phyloP scores from a whole-genome alignment of 2,329 filamentous ascomycete genomes.

The Penicillium sp. region DNA sequence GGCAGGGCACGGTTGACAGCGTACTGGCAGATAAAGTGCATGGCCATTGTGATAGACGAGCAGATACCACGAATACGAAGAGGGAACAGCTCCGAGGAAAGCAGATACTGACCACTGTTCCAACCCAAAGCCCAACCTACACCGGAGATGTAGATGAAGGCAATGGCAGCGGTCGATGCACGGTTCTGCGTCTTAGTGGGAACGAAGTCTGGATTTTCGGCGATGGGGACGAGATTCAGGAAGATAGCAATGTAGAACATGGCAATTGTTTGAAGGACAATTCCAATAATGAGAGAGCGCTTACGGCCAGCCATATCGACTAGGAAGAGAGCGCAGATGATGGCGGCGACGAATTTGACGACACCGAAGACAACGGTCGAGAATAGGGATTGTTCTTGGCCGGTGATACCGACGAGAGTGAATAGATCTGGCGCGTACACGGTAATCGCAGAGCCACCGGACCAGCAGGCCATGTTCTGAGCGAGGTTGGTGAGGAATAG shows the following conservation, averaged over 20 bases:
- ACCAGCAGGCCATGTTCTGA: conserved; percentile 70
- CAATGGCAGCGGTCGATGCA: conserved; percentile 62
- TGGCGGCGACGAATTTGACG: conserved; percentile 64
- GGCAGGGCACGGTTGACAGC: conserved; percentile 70
- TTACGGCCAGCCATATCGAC: conserved; percentile 74
- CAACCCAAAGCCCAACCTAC: conserved; percentile 66
- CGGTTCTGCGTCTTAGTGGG: conserved; percentile 50
- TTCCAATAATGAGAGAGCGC: conserved; percentile 58
- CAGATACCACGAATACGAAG: conserved; percentile 67
- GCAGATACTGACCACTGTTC: conserved; percentile 72
- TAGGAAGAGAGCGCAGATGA: conserved; percentile 70
- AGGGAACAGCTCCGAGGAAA: conserved; percentile 72
- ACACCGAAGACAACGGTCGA: conserved; percentile 71
- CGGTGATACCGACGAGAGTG: conserved; percentile 64
- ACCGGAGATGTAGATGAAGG: conserved; percentile 67
- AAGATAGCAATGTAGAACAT: conserved; percentile 62
- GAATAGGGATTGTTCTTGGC: conserved; percentile 65
- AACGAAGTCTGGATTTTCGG: conserved; percentile 47
- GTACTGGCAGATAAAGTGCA: conserved; percentile 74
- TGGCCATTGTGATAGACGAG: conserved; percentile 68
- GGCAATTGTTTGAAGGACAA: conserved; percentile 56
- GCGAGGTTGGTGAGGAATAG: conserved; percentile 64
- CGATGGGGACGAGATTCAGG: conserved; percentile 59
- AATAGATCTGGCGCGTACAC: conserved; percentile 73
- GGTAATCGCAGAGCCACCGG: conserved; percentile 67